phyloP scores from a whole-genome alignment of 148 eudicot genomes.

The Silene uniflora region DNA sequence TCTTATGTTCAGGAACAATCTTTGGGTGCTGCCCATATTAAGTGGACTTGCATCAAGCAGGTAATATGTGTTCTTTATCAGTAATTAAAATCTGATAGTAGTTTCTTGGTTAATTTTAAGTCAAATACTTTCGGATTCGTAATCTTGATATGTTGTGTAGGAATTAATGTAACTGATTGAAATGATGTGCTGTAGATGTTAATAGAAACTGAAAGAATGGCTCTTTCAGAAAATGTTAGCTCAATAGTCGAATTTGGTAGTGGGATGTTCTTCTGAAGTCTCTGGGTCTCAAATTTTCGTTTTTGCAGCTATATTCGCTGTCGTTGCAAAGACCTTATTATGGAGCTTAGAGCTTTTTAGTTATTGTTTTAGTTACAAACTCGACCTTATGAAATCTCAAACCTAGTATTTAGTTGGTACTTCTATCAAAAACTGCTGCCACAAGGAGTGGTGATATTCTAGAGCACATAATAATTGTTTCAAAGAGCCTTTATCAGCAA shows the following conservation, averaged over 20 bases:
- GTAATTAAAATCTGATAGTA: not conserved
- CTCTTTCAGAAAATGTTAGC: not conserved
- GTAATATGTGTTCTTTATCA: constrained; percentile 29
- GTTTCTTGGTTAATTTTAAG: not conserved
- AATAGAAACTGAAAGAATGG: constrained; percentile 1
- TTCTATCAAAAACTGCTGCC: too few species aligned
- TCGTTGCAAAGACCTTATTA: too few species aligned
- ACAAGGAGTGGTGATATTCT: too few species aligned
- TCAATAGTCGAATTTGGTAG: not conserved
- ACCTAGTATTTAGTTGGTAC: too few species aligned
- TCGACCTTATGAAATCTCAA: too few species aligned
- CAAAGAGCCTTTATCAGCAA: too few species aligned
- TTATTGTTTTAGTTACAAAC: too few species aligned
- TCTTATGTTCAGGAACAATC: constrained; percentile 86
- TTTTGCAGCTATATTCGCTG: too few species aligned
- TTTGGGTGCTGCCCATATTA: constrained; percentile 75
- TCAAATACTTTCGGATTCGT: not conserved
- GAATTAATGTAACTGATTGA: not conserved
- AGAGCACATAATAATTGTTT: too few species aligned
- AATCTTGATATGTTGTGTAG: not conserved
- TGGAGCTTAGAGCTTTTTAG: too few species aligned
- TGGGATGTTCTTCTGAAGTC: not conserved
- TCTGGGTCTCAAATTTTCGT: not conserved
- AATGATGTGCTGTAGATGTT: constrained; percentile 9
- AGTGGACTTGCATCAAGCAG: constrained; percentile 92